These are phyloP conservation scores for Globisporangium apiculatum DNA, from an alignment of 352 stramenopile species.

Conservation along the genomic window DNA sequence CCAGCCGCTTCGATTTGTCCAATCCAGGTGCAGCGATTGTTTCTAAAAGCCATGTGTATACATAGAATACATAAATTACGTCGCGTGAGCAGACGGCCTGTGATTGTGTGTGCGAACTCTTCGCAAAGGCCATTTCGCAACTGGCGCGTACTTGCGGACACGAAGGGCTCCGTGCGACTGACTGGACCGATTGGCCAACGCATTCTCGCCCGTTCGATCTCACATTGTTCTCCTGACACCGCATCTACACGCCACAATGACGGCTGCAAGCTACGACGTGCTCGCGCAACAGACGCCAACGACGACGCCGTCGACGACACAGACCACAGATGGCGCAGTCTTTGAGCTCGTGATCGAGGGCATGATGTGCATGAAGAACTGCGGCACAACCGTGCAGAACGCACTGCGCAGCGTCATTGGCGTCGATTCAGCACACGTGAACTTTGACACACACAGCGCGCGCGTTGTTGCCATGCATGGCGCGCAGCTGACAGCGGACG, in stretches of 20 bases:
- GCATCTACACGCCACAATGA: background rate
- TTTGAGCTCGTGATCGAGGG: constrained; percentile 82
- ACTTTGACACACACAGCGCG: constrained; percentile 55
- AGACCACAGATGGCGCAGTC: background rate
- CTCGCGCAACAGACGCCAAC: background rate
- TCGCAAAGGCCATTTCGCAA: too few species aligned
- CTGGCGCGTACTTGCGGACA: too few species aligned
- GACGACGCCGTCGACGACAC: background rate
- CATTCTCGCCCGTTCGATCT: too few species aligned
- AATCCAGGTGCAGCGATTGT: too few species aligned
- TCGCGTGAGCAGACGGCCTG: too few species aligned
- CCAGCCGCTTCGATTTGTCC: too few species aligned
- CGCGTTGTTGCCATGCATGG: constrained; percentile 43
- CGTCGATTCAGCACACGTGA: constrained; percentile 60
- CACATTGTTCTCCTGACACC: too few species aligned
- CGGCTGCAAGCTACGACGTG: background rate
- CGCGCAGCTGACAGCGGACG: constrained; percentile 24
- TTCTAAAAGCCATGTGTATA: too few species aligned
- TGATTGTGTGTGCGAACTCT: too few species aligned
- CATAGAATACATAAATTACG: too few species aligned
- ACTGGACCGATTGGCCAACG: too few species aligned
- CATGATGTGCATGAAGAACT: constrained; percentile 95
- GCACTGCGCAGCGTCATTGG: constrained; percentile 61
- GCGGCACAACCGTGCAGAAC: constrained; percentile 85
- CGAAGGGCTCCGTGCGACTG: too few species aligned